Base-by-base conservation (phyloP, 2,329 filamentous ascomycete genomes). In the Chrysoporthe cubensis region DNA sequence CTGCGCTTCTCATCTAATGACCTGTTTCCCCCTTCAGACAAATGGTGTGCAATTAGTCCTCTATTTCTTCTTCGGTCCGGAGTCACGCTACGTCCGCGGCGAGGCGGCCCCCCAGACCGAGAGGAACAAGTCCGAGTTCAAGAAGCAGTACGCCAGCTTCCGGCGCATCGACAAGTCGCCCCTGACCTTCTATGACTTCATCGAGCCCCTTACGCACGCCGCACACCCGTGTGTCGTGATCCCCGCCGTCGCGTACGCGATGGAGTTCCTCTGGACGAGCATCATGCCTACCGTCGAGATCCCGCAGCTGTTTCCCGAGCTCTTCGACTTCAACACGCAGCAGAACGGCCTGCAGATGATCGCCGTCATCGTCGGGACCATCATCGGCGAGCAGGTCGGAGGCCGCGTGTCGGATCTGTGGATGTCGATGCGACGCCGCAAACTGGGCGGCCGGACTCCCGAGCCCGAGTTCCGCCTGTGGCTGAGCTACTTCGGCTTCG, bases 301-400 rank as follows among this genome's bases (percentile, higher is more conserved):
- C 4, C 87, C 87, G 0, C 85, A 88, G 67, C 79, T 89, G 1
- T 86, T 88, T 70, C 79, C 81, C 6, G 75, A 80, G 44, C 84
- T 84, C 68, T 90, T 87, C 66, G 81, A 81, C 16, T 83, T 89
- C 77, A 84, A 86, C 72, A 75, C 84, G 0, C 81, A 89, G 73
- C 82, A 88, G 68, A 79, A 88, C 7, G 87, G 87, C 0, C 80
- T 89, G 1, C 86, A 89, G 68, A 87, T 86, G 71, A 76, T 88
- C 8, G 82, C 82, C 3, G 78, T 88, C 60, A 85, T 89, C 61
- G 79, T 88, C 44, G 87, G 87, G 1, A 83, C 82, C 1, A 74
- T 88, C 4, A 78, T 88, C 11, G 87, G 87, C 26, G 87, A 89
- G 74, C 85, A 87, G 72, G 73, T 88, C 8, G 86, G 85, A 58